A percentile compares a stretch with the other conserved stretches of the same genome.
These are phyloP conservation scores for Stagonosporopsis vannaccii DNA, from an alignment of 2,329 filamentous ascomycete species.

Conservation along the genomic window DNA sequence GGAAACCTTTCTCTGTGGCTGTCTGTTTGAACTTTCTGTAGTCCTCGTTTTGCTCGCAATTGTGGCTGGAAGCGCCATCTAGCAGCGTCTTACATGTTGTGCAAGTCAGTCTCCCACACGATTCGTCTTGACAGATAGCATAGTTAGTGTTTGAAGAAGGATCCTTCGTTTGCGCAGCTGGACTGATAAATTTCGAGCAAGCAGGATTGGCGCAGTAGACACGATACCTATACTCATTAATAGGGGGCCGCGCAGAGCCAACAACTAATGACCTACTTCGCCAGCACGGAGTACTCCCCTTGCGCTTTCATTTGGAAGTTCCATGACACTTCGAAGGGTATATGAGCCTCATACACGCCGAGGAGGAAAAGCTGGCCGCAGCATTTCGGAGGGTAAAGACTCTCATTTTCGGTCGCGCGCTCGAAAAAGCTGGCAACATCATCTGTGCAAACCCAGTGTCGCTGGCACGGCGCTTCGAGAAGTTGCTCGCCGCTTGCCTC, in stretches of 20 bases:
- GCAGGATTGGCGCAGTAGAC: conserved; percentile 34
- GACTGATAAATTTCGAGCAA: conserved; percentile 36
- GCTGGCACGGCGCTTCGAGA: conserved; percentile 28
- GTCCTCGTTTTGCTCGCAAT: conserved; percentile 30
- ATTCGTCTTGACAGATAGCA: conserved; percentile 30
- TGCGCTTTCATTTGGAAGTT: conserved; percentile 35
- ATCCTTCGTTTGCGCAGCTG: conserved; percentile 27
- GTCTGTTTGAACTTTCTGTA: conserved; percentile 35
- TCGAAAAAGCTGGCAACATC: conserved; percentile 34
- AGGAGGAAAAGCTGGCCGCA: conserved; percentile 35
- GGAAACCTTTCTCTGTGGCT: conserved; percentile 36
- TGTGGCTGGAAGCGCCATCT: conserved; percentile 19
- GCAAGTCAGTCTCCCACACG: conserved; percentile 35
- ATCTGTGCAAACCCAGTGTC: conserved; percentile 36
- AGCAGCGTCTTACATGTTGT: conserved; percentile 33
- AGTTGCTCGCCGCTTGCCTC: conserved; percentile 26
- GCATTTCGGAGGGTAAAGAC: conserved; percentile 40
- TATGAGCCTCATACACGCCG: conserved; percentile 28
- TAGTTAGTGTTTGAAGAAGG: conserved; percentile 21
- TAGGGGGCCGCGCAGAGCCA: neutral
- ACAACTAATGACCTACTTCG: conserved; percentile 30
- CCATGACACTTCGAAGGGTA: conserved; percentile 29
- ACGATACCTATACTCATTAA: conserved; percentile 28
- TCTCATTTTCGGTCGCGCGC: conserved; percentile 37
- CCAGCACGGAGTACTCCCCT: conserved; percentile 38